These are phyloP conservation scores for Stromatinia cepivora DNA, from an alignment of 2,329 filamentous ascomycete genomes.

Conservation along the genomic window DNA sequence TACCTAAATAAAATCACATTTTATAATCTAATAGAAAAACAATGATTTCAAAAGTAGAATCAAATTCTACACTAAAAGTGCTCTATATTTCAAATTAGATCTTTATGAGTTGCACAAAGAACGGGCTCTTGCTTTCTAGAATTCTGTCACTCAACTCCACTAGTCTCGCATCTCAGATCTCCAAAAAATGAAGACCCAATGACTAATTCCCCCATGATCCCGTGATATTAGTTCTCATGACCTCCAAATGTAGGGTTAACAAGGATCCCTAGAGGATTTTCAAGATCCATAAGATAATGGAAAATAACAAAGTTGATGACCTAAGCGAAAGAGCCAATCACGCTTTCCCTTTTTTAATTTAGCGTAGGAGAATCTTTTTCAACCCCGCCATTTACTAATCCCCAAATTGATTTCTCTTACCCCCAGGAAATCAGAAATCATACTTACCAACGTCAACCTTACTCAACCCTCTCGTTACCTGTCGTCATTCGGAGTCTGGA, in stretches of 20 bases:
- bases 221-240: slow-evolving; percentile 18
- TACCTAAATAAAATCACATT: too few species aligned
- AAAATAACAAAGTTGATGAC: neutral
- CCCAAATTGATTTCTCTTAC: slow-evolving; percentile 21
- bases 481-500: slow-evolving; percentile 15
- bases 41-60: too few species aligned
- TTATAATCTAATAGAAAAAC: too few species aligned
- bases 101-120: too few species aligned
- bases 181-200: neutral
- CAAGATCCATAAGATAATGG: neutral
- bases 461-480: neutral
- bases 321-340: neutral
- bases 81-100: too few species aligned
- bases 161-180: slow-evolving; percentile 3
- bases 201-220: slow-evolving; percentile 9
- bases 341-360: neutral
- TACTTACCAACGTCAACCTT: slow-evolving; percentile 1
- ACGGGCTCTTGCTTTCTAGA: too few species aligned
- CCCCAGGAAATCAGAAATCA: slow-evolving; percentile 16
- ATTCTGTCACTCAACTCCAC: neutral
- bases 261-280: neutral
- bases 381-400: slow-evolving; percentile 10
- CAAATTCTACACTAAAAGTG: too few species aligned
- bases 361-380: neutral
- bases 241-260: neutral